These are phyloP conservation scores for Cryptosporidium muris DNA, from an alignment of 169 alveolate species.

Conservation along the genomic window DNA sequence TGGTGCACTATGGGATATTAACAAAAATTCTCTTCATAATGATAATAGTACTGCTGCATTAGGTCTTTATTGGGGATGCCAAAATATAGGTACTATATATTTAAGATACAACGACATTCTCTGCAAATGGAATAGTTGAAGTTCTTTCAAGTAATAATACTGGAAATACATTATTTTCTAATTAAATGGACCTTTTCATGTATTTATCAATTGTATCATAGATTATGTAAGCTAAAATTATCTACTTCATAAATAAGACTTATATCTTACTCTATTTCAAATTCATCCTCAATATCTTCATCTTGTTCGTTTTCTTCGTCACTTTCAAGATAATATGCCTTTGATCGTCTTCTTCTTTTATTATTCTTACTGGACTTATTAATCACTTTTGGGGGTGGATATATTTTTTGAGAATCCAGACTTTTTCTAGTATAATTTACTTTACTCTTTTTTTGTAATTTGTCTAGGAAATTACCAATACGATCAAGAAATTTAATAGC, in stretches of 20 bases:
- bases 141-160: neutral
- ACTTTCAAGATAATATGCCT: neutral
- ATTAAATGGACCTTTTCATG: neutral
- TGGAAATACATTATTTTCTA: neutral
- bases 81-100: neutral
- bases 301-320: neutral
- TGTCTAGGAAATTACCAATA: conserved; percentile 10
- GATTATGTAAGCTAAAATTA: neutral
- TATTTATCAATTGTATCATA: neutral
- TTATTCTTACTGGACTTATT: conserved; percentile 4
- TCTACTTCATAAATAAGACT: neutral
- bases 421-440: neutral
- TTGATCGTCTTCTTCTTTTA: conserved; percentile 16
- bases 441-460: neutral
- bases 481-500: conserved; percentile 26
- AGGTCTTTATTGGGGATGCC: conserved; percentile 70
- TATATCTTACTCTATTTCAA: neutral
- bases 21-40: conserved; percentile 42
- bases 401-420: conserved; percentile 4
- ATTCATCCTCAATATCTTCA: neutral
- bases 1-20: conserved; percentile 67
- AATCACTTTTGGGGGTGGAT: neutral
- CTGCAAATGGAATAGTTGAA: conserved; percentile 45
- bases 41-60: conserved; percentile 64
- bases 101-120: conserved; percentile 23